Evolutionary conservation across 106 monocot species (phyloP).

Genomic region (Acanthochlamys bracteata): DNA sequence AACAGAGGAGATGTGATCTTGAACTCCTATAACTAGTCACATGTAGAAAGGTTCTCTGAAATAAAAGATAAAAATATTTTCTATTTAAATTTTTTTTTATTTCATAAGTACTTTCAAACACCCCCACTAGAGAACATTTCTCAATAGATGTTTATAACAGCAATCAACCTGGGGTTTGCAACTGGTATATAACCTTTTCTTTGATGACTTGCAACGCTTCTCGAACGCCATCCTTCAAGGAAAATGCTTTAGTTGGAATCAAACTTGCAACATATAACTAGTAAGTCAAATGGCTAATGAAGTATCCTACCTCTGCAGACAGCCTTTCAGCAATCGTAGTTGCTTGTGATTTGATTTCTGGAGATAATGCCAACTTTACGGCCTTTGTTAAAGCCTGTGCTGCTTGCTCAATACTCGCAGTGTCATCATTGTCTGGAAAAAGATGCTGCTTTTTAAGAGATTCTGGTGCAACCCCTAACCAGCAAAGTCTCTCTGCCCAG

Average conservation of each 20-base stretch:
- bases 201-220: constrained; percentile 54
- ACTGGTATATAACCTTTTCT: constrained; percentile 30
- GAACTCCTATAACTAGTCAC: too few relatives aligned
- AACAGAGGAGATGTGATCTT: too few relatives aligned
- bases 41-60: neutral
- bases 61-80: neutral
- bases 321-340: constrained; percentile 40
- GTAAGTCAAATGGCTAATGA: neutral
- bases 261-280: neutral
- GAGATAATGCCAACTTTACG: constrained; percentile 44
- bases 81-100: neutral
- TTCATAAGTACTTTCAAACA: neutral
- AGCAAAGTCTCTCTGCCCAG: constrained; percentile 88
- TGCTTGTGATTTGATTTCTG: constrained; percentile 52
- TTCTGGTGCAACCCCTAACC: constrained; percentile 77
- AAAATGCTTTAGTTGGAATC: neutral
- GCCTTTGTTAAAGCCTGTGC: constrained; percentile 32
- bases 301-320: constrained; percentile 46
- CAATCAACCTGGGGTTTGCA: neutral
- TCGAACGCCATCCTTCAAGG: constrained; percentile 55
- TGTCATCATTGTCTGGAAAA: constrained; percentile 47
- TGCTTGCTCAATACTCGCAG: constrained; percentile 29
- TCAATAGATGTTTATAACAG: too few relatives aligned
- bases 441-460: constrained; percentile 49
- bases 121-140: too few relatives aligned